Percentiles rank a stretch among this genome's conserved stretches.
phyloP scores from a whole-genome alignment of 768 basidiomycete genomes.

The Chalciporus sphaerocephalus region DNA sequence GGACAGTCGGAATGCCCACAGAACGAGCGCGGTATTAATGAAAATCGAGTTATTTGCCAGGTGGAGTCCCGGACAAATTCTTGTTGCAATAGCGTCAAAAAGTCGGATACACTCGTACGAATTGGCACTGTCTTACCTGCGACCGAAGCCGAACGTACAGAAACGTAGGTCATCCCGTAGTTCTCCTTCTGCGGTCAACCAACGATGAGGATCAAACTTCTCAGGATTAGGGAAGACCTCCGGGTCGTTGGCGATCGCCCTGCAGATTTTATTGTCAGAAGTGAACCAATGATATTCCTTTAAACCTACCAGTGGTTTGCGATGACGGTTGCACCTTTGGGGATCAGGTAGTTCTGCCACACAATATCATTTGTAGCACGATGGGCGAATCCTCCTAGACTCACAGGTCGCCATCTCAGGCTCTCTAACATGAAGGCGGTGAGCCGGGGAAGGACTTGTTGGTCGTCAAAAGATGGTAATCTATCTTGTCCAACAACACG shows the following conservation, averaged over 20 bases:
- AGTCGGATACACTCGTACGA: not conserved
- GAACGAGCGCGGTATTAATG: not conserved
- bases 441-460: conserved; percentile 31
- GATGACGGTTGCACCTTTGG: conserved; percentile 36
- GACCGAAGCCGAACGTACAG: conserved; percentile 55
- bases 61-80: not conserved
- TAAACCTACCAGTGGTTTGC: conserved; percentile 32
- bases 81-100: not conserved
- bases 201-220: conserved; percentile 53
- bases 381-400: conserved; percentile 49
- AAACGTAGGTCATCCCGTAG: conserved; percentile 49
- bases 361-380: conserved; percentile 55
- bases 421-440: conserved; percentile 36
- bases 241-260: conserved; percentile 57
- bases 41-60: not conserved
- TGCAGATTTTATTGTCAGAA: conserved; percentile 7
- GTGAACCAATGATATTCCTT: no score
- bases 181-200: conserved; percentile 38
- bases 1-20: not conserved
- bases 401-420: conserved; percentile 36
- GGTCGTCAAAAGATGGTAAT: conserved; percentile 35
- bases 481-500: conserved; percentile 40
- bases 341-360: conserved; percentile 36
- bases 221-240: conserved; percentile 57
- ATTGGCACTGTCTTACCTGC: conserved; percentile 25